Evolutionary conservation across 192 early-diverging fungal species (phyloP).

Genomic region (Mortierella antarctica): DNA sequence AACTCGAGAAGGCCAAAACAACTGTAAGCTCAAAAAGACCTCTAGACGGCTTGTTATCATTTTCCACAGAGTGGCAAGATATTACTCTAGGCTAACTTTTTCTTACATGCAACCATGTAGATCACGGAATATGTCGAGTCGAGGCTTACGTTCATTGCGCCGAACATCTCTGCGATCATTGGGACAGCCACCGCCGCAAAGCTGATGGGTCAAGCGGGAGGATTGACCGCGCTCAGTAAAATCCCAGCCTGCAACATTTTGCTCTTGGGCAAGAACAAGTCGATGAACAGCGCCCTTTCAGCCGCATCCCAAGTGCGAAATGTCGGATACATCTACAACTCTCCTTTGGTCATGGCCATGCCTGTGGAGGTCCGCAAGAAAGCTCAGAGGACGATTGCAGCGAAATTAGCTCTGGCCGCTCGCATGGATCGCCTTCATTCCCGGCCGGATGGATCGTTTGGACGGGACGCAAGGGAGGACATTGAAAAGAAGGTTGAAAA

Average conservation of each 20-base stretch:
- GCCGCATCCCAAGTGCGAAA: constrained; percentile 74
- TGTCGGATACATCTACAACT: constrained; percentile 83
- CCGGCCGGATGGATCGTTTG: constrained; percentile 77
- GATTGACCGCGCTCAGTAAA: constrained; percentile 84
- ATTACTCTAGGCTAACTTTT: neutral
- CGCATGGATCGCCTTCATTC: constrained; percentile 85
- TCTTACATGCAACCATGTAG: constrained; percentile 45
- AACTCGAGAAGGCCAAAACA: constrained; percentile 75
- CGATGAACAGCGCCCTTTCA: constrained; percentile 70
- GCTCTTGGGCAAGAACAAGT: constrained; percentile 56
- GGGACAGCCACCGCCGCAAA: constrained; percentile 90
- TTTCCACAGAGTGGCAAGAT: neutral
- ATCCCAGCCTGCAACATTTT: constrained; percentile 93
- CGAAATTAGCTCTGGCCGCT: constrained; percentile 86
- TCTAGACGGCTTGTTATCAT: neutral
- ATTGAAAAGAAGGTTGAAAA: constrained; percentile 91
- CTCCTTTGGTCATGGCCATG: constrained; percentile 72
- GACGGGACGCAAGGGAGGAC: constrained; percentile 77
- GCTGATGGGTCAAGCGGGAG: constrained; percentile 90
- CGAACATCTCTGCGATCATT: constrained; percentile 90
- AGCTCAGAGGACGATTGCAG: constrained; percentile 81
- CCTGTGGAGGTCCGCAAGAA: constrained; percentile 84
- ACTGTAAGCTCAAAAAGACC: constrained; percentile 53
- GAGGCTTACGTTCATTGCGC: constrained; percentile 92
- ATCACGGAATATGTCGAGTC: constrained; percentile 93